Evolutionary conservation across 1,284 basidiomycete genomes (phyloP), one percentile per base, ranked within the genome.

Genomic region (Apiotrichum gracile): DNA sequence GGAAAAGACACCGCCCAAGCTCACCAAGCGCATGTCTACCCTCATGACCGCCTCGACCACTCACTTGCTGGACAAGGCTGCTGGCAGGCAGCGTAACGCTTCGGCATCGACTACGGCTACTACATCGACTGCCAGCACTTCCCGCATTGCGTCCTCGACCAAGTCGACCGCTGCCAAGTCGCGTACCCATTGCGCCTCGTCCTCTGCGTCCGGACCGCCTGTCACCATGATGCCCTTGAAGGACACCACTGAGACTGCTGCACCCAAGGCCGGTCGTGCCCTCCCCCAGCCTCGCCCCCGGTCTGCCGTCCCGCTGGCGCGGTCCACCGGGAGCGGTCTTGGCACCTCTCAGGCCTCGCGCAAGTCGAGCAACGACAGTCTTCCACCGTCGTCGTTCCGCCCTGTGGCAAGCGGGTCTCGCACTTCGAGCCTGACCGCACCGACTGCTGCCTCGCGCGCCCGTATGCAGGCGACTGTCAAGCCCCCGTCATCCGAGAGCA

Each of bases 391-490:
- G 47, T 10, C 43, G 37, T 31, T 14, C 9, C 31, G 31, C 31
- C 31, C 46, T 1, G 22, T 14, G 12, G 19, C 43, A 2, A 37
- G 25, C 10, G 21, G 17, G 16, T 17, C 27, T 9, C 29, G 39
- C n/a, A 31, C 13, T 2, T 52, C 69, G 5, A 68, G 66, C 19
- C 55, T 72, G 10, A 61, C 63, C 29, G 45, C 63, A 5, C 70
- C 71, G 0, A 73, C 71, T 5, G 69, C 68, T 0, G 64, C 68
- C 19, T 70, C 68, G 5, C 46, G 66, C 0, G 71, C 71, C 2
- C 55, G 71, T 27, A 70, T 70, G 68, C 69, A 73, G 54, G 67
- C 71, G 24, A 73, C 68, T 10, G 61, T 73, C 45, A 66, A 61
- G 55, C 71, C 69, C 4, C 57, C 53, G 5, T 26, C 51, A 6